Evolutionary conservation across 1,284 basidiomycete species (phyloP).

Genomic region (Puccinia brachypodii): DNA sequence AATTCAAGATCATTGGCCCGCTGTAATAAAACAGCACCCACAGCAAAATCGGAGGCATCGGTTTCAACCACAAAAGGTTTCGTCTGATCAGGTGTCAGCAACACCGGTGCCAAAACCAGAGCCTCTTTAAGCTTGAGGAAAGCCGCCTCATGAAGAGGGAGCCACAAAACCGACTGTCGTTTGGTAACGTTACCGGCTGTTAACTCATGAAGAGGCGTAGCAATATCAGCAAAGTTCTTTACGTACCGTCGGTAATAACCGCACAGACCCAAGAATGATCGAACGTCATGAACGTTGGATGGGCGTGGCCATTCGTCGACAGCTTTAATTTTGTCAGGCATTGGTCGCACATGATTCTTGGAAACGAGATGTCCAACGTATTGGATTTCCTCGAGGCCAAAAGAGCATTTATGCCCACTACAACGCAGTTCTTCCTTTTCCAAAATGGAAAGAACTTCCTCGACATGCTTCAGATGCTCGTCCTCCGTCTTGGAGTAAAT

Average conservation of each 20-base stretch:
- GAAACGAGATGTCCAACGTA: conserved; percentile 61
- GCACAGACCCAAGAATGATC: conserved; percentile 58
- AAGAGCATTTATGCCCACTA: conserved; percentile 43
- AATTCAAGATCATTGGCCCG: neutral
- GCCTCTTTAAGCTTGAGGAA: neutral
- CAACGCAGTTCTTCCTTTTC: conserved; percentile 21
- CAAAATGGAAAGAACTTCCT: neutral
- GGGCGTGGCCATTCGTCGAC: conserved; percentile 60
- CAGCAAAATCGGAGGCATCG: conserved; percentile 21
- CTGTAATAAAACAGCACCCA: conserved; percentile 46
- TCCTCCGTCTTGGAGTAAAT: conserved; percentile 35
- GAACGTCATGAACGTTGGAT: conserved; percentile 55
- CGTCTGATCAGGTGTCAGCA: neutral
- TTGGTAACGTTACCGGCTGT: neutral
- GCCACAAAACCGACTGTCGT: neutral
- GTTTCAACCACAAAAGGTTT: neutral
- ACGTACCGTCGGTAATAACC: conserved; percentile 61
- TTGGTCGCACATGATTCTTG: conserved; percentile 58
- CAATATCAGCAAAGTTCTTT: conserved; percentile 57
- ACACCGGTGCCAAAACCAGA: neutral
- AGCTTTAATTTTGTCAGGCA: conserved; percentile 58
- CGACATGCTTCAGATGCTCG: conserved; percentile 38
- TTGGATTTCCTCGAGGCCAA: conserved; percentile 53
- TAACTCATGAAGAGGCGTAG: conserved; percentile 53
- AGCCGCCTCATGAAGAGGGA: neutral